Base-by-base conservation (phyloP, 352 stramenopile genomes). In the Phytophthora tubulina region DNA sequence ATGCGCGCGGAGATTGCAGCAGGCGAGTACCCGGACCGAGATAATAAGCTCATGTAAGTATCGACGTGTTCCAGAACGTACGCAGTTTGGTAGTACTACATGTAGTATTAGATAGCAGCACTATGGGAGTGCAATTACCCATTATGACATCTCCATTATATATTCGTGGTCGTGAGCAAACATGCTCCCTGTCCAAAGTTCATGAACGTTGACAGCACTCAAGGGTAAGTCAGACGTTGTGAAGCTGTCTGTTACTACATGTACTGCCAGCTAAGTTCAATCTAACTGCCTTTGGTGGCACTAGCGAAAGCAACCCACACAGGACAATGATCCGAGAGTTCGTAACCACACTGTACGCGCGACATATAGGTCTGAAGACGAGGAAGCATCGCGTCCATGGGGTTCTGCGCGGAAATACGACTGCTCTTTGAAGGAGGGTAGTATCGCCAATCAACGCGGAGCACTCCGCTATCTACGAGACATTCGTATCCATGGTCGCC, bases 271-370 rank as follows among this genome's bases (percentile, higher is more conserved):
- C 48, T 39, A 27, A 27, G 21, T 27, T 27, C 21, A 27, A 27
- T 27, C 21, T 27, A 27, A 27, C 21, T 27, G 21, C 21, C 21
- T 27, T 27, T 27, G 21, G 21, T 27, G 5, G 15, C 21, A 44
- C 21, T 21, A 54, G 62, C 58, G 44, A 91, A 76, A 6, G 80
- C 81, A 44, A 88, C 57, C 72, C 75, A 93, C 30, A 90, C 85
- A 9, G 84, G 86, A 38, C 82, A 92, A 72, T 93, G 84, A 55
- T 91, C 84, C 2, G 81, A 89, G 4, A 92, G 67, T 44, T 91
- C 84, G 31, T 82, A 68, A 3, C 67, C 72, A 50, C 85, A 91
- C 49, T 85, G 73, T 2, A 79, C 35, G 15, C 79, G 79, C 0
- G 76, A 77, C 45, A 80, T 76, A 21, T 82, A 78, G 13, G 63